Conservation (phyloP, 345 rosid genomes). For the Salix arbutifolia region DNA sequence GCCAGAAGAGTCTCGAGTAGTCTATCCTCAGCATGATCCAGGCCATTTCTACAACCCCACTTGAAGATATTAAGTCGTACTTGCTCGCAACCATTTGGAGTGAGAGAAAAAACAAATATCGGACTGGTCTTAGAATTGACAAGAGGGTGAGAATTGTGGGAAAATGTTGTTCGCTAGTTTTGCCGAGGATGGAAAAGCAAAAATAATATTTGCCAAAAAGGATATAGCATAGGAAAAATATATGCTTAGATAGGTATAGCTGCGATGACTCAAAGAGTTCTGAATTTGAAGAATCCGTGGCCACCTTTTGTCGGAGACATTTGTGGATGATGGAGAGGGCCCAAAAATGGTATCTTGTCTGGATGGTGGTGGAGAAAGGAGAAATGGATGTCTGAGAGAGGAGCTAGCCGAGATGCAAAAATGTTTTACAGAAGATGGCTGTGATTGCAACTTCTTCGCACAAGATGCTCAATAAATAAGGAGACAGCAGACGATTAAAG, state of each 20-base stretch:
- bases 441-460: background rate
- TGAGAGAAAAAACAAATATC: background rate
- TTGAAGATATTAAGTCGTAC: conserved; percentile 15
- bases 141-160: background rate
- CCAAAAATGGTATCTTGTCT: background rate
- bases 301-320: conserved; percentile 20
- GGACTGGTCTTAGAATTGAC: conserved; percentile 1
- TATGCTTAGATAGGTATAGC: background rate
- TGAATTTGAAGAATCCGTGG: conserved; percentile 33
- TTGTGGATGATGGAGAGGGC: conserved; percentile 6
- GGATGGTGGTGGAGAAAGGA: too few relatives aligned
- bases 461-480: background rate
- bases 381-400: background rate
- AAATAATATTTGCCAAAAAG: background rate
- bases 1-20: conserved; percentile 33
- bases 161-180: background rate
- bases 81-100: conserved; percentile 19
- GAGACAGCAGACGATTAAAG: background rate
- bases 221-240: background rate
- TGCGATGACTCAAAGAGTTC: conserved; percentile 2
- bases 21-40: conserved; percentile 34
- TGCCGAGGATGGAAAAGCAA: background rate
- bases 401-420: background rate
- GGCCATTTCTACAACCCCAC: conserved; percentile 26
- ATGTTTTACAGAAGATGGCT: background rate